Conservation (phyloP, 164 flowering plant genomes). For the Liquidambar formosana region DNA sequence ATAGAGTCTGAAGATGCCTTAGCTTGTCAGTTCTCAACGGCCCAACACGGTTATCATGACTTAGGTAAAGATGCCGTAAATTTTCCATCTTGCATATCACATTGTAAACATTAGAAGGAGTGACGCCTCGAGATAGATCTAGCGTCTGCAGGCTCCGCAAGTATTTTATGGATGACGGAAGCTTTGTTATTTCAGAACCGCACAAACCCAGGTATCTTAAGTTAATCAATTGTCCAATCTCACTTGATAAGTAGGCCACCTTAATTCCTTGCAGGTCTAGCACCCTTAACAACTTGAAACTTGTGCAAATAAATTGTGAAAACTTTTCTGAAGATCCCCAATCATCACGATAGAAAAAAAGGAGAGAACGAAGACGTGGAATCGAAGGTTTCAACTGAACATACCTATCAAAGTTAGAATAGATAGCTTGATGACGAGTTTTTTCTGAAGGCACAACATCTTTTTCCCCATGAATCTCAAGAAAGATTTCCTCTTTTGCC, state of each 20-base stretch:
- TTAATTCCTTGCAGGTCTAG: not conserved
- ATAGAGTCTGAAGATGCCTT: no score
- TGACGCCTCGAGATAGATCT: no score
- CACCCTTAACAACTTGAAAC: not conserved
- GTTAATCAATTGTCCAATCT: slow-evolving; percentile 4
- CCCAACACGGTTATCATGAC: no score
- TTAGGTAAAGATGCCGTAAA: no score
- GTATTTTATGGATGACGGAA: no score
- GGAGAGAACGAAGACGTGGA: slow-evolving; percentile 11
- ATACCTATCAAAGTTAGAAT: not conserved
- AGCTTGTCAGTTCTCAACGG: no score
- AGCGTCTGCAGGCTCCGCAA: no score
- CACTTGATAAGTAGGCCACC: not conserved
- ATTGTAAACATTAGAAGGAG: no score
- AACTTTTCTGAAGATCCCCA: not conserved
- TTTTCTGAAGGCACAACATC: not conserved
- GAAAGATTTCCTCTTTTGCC: slow-evolving; percentile 6
- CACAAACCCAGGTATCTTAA: no score
- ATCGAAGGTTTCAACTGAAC: not conserved
- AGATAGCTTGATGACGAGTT: not conserved
- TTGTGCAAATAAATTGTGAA: not conserved
- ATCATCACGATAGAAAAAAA: not conserved
- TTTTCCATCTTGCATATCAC: no score
- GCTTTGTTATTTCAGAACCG: no score
- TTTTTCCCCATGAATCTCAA: not conserved